Percentiles rank a stretch among this genome's conserved stretches.
Conservation (phyloP, 2,329 filamentous ascomycete genomes). For the Harringtonia aguacate region DNA sequence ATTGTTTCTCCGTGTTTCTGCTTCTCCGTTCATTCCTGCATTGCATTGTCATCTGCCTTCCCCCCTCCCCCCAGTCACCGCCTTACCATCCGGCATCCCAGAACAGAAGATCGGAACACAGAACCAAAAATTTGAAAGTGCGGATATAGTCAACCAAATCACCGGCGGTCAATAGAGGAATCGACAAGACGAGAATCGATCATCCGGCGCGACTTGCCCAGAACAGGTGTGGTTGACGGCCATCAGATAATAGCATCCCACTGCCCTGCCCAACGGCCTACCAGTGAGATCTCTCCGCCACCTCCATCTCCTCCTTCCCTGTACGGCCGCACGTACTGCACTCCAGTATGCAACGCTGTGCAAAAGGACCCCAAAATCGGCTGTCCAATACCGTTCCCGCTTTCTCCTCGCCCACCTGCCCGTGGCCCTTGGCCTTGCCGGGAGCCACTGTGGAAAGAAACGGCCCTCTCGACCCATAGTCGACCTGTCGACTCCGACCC, state of each 20-base stretch:
- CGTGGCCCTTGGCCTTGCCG: slow-evolving; percentile 4
- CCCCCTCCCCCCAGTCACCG: no score
- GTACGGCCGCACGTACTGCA: slow-evolving; percentile 33
- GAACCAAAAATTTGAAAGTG: not conserved
- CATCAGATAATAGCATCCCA: slow-evolving; percentile 5
- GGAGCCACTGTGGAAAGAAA: slow-evolving; percentile 7
- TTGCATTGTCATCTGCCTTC: no score
- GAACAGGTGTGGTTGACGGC: slow-evolving; percentile 1
- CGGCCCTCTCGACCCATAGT: slow-evolving; percentile 3
- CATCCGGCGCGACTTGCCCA: not conserved
- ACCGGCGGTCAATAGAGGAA: not conserved
- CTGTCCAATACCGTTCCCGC: slow-evolving; percentile 12
- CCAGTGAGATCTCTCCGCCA: slow-evolving; percentile 24
- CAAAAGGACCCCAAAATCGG: slow-evolving; percentile 13
- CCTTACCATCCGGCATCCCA: slow-evolving; percentile 1
- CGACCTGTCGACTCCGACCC: slow-evolving; percentile 11
- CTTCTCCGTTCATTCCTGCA: not conserved
- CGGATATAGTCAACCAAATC: not conserved
- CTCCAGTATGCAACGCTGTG: slow-evolving; percentile 23
- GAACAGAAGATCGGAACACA: not conserved
- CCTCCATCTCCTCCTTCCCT: slow-evolving; percentile 39
- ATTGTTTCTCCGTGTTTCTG: no score
- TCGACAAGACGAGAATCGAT: not conserved
- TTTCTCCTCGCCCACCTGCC: not conserved
- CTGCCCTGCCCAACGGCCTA: slow-evolving; percentile 7